Conservation (phyloP, 1,139 yeast species). For the Entelexis paramagnoliae region DNA sequence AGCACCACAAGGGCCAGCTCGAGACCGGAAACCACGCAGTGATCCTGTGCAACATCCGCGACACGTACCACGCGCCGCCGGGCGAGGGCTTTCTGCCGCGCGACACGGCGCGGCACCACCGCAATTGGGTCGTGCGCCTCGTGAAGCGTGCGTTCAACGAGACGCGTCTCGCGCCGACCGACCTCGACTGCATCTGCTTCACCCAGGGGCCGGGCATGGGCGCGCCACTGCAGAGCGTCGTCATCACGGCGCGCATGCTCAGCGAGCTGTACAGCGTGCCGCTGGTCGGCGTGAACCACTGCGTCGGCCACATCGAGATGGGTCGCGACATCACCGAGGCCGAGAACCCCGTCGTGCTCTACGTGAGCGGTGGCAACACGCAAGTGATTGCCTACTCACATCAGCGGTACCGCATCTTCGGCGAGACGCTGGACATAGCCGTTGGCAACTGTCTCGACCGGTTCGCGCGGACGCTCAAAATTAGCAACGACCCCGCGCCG, state of each 20-base stretch:
- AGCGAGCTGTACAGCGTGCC: slow-evolving; percentile 76
- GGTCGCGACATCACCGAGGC: slow-evolving; percentile 97
- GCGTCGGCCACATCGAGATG: slow-evolving; percentile 98
- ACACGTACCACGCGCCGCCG: slow-evolving; percentile 91
- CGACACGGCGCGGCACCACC: slow-evolving; percentile 92
- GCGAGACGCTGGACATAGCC: slow-evolving; percentile 94
- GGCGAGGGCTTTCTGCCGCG: slow-evolving; percentile 96
- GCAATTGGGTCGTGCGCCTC: slow-evolving; percentile 87
- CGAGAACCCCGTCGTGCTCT: slow-evolving; percentile 83
- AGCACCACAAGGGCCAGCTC: slow-evolving; percentile 51
- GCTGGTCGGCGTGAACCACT: slow-evolving; percentile 88
- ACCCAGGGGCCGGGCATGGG: slow-evolving; percentile 99
- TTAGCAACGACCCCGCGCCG: slow-evolving; percentile 91
- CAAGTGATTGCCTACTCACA: slow-evolving; percentile 95
- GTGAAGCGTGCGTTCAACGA: slow-evolving; percentile 57
- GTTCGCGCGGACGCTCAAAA: slow-evolving; percentile 81
- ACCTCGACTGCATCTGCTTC: slow-evolving; percentile 83
- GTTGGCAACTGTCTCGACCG: slow-evolving; percentile 94
- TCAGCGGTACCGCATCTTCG: slow-evolving; percentile 86
- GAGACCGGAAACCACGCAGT: slow-evolving; percentile 47
- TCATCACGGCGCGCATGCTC: slow-evolving; percentile 80
- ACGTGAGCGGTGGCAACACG: slow-evolving; percentile 97
- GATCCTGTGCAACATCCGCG: slow-evolving; percentile 78
- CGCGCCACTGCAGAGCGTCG: slow-evolving; percentile 91
- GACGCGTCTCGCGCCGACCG: slow-evolving; percentile 44